Base-by-base conservation (phyloP, 192 early-diverging fungal species). In the Powellomyces hirtus region DNA sequence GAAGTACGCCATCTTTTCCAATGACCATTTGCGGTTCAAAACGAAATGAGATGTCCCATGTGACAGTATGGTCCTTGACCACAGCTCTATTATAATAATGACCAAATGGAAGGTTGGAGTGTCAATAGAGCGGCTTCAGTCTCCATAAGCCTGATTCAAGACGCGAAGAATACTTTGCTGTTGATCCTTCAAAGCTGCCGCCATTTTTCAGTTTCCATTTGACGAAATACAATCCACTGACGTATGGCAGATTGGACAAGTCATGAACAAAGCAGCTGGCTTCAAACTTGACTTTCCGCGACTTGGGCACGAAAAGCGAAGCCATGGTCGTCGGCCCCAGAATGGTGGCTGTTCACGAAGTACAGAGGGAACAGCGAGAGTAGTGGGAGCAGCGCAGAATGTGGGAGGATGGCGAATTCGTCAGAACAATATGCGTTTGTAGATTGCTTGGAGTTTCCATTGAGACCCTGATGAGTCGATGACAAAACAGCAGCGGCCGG, bases 191-290 rank as follows among this genome's bases (percentile, higher is more conserved):
- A 27, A 35, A 8, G 11, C 30, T 66, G 18, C 53, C 56, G 34
- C 64, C 66, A 14, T 37, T 59, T 57, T 84, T 82, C 22, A 88
- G 76, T 58, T 75, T 85, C 90, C 91, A 94, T 72, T 92, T 92
- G 36, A 84, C 84, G 77, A 84, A 91, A 68, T 91, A 95, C 49
- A 88, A 77, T 1, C 93, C 93, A 68, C 77, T 82, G 20, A 92
- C 87, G 44, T 90, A 87, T 20, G 93, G 93, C 36, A 95, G 83
- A 72, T 91, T 91, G 69, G 84, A 84, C 52, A 95, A 72, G 71
- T 95, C 93, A 59, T 91, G 83, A 22, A 94, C 77, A 31, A 82
- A 58, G 59, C 89, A 77, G 30, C 66, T 70, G 49, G 84, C 76
- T 53, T 84, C 73, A 74, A 90, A 92, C 38, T 79, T 79, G 24